Evolutionary conservation across 176 grass and related monocot genomes (phyloP).

Genomic region (Alopecurus myosuroides): DNA sequence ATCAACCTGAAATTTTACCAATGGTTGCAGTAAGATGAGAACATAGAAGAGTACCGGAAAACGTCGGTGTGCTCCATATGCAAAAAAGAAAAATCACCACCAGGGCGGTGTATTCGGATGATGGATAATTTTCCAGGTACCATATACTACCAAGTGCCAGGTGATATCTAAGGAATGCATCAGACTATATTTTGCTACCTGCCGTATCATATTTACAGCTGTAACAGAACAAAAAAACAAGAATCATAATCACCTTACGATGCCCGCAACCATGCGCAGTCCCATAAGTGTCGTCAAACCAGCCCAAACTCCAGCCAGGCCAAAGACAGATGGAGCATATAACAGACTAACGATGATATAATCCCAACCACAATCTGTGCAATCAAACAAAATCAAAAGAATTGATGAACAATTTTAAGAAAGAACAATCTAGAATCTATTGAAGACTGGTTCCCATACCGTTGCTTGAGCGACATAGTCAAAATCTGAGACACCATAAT

Average conservation of each 20-base stretch:
- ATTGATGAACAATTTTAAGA: background rate
- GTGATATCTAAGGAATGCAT: background rate
- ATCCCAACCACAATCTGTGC: slow-evolving; percentile 69
- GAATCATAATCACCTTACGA: slow-evolving; percentile 54
- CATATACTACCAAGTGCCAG: background rate
- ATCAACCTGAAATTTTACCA: slow-evolving; percentile 49
- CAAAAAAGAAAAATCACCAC: background rate
- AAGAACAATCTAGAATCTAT: background rate
- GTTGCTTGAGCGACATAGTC: slow-evolving; percentile 74
- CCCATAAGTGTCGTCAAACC: slow-evolving; percentile 94
- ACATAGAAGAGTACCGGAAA: background rate
- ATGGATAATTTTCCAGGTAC: background rate
- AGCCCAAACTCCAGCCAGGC: slow-evolving; percentile 86
- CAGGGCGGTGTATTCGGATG: background rate
- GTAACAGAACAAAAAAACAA: background rate
- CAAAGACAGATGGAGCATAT: slow-evolving; percentile 70
- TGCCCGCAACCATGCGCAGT: slow-evolving; percentile 64
- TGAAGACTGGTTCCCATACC: slow-evolving; percentile 33
- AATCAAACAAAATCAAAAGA: slow-evolving; percentile 26
- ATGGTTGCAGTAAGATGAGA: background rate
- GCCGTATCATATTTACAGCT: background rate
- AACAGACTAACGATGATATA: slow-evolving; percentile 75
- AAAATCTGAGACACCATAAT: slow-evolving; percentile 95
- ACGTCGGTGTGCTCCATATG: background rate
- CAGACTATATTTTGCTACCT: background rate